These are phyloP conservation scores for Hirsutella thompsonii DNA, from an alignment of 2,329 filamentous ascomycete genomes.

Conservation along the genomic window DNA sequence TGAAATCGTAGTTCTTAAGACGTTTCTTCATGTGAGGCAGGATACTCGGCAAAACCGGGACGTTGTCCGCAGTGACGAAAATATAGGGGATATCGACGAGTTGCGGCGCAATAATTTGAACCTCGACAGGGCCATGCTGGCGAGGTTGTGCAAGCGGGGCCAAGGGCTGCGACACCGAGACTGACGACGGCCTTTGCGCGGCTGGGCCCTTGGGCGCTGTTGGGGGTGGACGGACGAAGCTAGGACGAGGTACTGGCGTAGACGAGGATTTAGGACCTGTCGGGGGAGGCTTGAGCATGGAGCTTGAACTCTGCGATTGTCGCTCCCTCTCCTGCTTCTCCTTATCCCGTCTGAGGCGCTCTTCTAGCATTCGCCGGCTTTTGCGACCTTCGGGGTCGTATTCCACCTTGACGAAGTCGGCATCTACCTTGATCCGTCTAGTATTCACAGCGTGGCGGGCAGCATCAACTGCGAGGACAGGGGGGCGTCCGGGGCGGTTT, in stretches of 20 bases:
- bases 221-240: constrained; percentile 46
- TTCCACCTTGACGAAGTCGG: constrained; percentile 66
- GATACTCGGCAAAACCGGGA: constrained; percentile 76
- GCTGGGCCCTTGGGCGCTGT: constrained; percentile 81
- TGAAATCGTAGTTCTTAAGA: constrained; percentile 69
- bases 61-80: constrained; percentile 75
- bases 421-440: constrained; percentile 68
- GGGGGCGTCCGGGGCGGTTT: constrained; percentile 27
- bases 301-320: constrained; percentile 13
- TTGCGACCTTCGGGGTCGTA: constrained; percentile 80
- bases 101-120: constrained; percentile 51
- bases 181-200: constrained; percentile 24
- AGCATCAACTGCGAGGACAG: constrained; percentile 60
- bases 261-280: constrained; percentile 22
- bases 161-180: constrained; percentile 16
- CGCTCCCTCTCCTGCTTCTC: constrained; percentile 38
- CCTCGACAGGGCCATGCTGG: constrained; percentile 43
- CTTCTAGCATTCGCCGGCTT: constrained; percentile 67
- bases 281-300: constrained; percentile 19
- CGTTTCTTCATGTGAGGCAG: constrained; percentile 84
- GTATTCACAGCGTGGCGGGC: constrained; percentile 69
- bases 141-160: constrained; percentile 11
- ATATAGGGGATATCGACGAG: constrained; percentile 77
- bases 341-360: constrained; percentile 55
- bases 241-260: constrained; percentile 9